These are phyloP conservation scores for Geranium brycei DNA, from an alignment of 345 rosid genomes.

Conservation along the genomic window DNA sequence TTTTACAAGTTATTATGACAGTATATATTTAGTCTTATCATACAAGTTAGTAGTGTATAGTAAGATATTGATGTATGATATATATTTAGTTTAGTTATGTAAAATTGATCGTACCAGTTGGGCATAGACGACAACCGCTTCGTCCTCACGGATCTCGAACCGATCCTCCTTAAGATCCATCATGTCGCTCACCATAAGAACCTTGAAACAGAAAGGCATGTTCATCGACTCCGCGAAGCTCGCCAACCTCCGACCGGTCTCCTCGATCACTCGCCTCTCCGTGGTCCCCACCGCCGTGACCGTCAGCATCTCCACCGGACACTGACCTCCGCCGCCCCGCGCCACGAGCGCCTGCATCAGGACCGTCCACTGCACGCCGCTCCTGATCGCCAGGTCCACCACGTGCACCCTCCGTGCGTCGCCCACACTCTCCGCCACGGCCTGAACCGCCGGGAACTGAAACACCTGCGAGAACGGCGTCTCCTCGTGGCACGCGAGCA, in stretches of 20 bases:
- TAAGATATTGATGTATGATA: no score
- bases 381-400: conserved; percentile 23
- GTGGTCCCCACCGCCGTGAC: conserved; percentile 28
- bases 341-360: conserved; percentile 42
- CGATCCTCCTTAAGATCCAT: conserved; percentile 29
- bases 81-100: no score
- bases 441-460: conserved; percentile 32
- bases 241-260: conserved; percentile 24
- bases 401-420: conserved; percentile 33
- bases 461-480: conserved; percentile 25
- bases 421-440: conserved; percentile 30
- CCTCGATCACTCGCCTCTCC: conserved; percentile 14
- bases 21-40: no score
- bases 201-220: conserved; percentile 26
- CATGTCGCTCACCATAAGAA: conserved; percentile 24
- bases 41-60: no score
- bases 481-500: conserved; percentile 17
- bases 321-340: conserved; percentile 6
- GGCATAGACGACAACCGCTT: conserved; percentile 20
- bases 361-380: conserved; percentile 31
- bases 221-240: conserved; percentile 25
- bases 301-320: conserved; percentile 29
- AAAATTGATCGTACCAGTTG: neutral
- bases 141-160: conserved; percentile 17
- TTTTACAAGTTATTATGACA: no score